A percentile compares a stretch with the other conserved stretches of the same genome.
Conservation (phyloP, 768 basidiomycete species). For the Phylloporus sp. region DNA sequence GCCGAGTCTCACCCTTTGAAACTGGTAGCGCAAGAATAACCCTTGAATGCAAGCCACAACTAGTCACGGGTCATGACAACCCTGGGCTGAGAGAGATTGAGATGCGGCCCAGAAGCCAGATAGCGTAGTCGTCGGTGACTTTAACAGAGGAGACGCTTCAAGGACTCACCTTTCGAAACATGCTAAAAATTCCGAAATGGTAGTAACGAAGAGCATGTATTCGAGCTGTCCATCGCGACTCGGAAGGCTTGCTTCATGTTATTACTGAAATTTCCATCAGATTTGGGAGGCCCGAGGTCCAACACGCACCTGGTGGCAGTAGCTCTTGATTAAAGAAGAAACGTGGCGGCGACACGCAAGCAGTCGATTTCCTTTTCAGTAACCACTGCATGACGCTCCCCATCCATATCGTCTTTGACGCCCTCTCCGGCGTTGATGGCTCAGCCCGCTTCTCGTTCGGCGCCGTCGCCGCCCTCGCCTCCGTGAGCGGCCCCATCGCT, state of each 20-base stretch:
- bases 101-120: too few relatives aligned
- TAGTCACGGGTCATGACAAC: background rate
- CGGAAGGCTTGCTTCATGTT: too few relatives aligned
- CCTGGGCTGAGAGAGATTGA: background rate
- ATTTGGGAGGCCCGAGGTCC: too few relatives aligned
- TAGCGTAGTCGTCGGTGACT: too few relatives aligned
- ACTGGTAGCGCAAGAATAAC: background rate
- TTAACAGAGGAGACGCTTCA: too few relatives aligned
- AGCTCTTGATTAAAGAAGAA: too few relatives aligned
- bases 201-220: too few relatives aligned
- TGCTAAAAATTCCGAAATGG: too few relatives aligned
- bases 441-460: slow-evolving; percentile 57
- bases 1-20: background rate
- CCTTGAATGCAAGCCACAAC: background rate
- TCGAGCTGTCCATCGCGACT: too few relatives aligned
- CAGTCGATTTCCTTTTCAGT: background rate
- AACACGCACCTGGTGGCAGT: background rate
- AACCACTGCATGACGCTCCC: background rate
- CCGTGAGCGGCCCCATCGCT: slow-evolving; percentile 78
- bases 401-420: slow-evolving; percentile 46
- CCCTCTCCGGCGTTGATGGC: slow-evolving; percentile 67
- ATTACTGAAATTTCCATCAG: too few relatives aligned
- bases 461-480: slow-evolving; percentile 49
- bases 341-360: too few relatives aligned
- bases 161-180: too few relatives aligned